These are phyloP conservation scores for Boechera divaricarpa DNA, from an alignment of 345 rosid genomes.

Conservation along the genomic window DNA sequence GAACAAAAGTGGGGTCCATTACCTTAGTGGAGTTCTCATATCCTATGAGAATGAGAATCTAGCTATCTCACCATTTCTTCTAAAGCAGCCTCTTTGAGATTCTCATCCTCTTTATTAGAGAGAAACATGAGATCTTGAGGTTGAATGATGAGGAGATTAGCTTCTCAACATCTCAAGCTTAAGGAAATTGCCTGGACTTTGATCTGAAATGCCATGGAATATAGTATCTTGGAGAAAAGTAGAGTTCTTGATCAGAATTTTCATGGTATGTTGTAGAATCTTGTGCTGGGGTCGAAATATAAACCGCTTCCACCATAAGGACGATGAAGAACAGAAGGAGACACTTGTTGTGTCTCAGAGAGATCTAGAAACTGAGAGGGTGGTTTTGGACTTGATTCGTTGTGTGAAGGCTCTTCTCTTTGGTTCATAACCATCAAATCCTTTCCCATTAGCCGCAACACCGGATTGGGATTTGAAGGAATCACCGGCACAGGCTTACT, in stretches of 20 bases:
- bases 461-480: constrained; percentile 64
- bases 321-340: constrained; percentile 28
- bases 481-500: constrained; percentile 26
- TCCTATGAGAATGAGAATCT: constrained; percentile 17
- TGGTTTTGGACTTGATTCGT: constrained; percentile 15
- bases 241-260: constrained; percentile 24
- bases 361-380: constrained; percentile 31
- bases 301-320: constrained; percentile 21
- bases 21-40: constrained; percentile 38
- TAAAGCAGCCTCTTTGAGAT: constrained; percentile 33
- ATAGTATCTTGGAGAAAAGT: constrained; percentile 1
- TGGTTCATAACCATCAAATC: constrained; percentile 89
- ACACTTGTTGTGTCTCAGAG: constrained; percentile 24
- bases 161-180: constrained; percentile 25
- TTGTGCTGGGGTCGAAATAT: constrained; percentile 25
- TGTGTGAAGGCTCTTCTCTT: constrained; percentile 49
- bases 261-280: constrained; percentile 37
- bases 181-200: constrained; percentile 19
- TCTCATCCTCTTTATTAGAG: constrained; percentile 33
- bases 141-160: constrained; percentile 1
- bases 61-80: constrained; percentile 22
- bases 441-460: constrained; percentile 96
- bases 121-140: constrained; percentile 27
- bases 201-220: constrained; percentile 20
- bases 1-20: constrained; percentile 32